Base-by-base conservation (phyloP, 495 filamentous ascomycete genomes). In the Annulohypoxylon maeteangense region DNA sequence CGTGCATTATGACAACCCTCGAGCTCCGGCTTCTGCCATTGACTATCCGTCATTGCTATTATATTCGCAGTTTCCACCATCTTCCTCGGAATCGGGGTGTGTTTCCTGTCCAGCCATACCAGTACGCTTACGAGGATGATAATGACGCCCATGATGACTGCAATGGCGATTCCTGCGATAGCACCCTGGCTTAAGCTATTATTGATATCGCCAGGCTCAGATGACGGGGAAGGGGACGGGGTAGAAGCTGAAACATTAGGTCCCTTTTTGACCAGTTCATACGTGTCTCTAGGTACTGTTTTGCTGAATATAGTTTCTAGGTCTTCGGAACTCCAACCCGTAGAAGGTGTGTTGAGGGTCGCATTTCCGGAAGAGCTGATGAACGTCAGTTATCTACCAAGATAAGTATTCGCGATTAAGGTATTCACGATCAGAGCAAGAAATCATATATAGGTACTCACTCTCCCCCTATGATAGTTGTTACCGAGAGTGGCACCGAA, bases 381-480 rank as follows among this genome's bases (percentile, higher is more conserved):
- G 29, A 23, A 10, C 6, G 48, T 54, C 36, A 62, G 42, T 5
- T 8, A 11, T 20, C 18, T 56, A 7, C 29, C 36, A n/a, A n/a
- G n/a, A n/a, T n/a, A n/a, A n/a, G n/a, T n/a, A n/a, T n/a, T n/a
- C n/a, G n/a, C 10, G 12, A 23, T 14, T 11, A 11, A 10, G 2
- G 8, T 11, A 36, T 36, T 14, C 7, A 8, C 22, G 74, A 14
- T 67, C 67, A 31, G 48, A 61, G 10, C 50, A 56, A 14, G 80
- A 79, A 25, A 62, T 65, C n/a, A 14, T 20, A 6, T 20, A 27
- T 4, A 1, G 7, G 12, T 47, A 16, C 65, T 79, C 32, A 75
- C 72, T 80, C 75, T 54, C 84, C 84, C 22, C 83, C 83, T 62
- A 86, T 75, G 4, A 78, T 74, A 40, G 74, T 62, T 12, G 81